A percentile compares a stretch with the other conserved stretches of the same genome.
These are phyloP conservation scores for Hericium rajendrae DNA, from an alignment of 768 basidiomycete species.

Conservation along the genomic window DNA sequence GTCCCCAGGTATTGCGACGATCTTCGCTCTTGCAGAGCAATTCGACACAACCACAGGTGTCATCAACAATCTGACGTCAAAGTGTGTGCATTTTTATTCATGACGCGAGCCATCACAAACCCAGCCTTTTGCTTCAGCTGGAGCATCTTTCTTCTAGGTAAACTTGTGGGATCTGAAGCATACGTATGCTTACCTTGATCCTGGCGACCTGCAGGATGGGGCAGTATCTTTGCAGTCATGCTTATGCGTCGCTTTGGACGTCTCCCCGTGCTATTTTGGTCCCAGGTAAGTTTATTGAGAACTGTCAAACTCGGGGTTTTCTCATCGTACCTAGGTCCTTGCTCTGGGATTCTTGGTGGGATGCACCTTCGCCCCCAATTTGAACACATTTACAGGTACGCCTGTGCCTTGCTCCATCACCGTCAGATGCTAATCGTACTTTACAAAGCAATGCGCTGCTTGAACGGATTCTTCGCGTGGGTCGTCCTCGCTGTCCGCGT, in stretches of 20 bases:
- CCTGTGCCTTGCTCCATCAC: slow-evolving; percentile 17
- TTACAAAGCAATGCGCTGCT: slow-evolving; percentile 42
- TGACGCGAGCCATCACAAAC: not conserved
- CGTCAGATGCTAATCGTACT: not conserved
- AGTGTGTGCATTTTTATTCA: slow-evolving; percentile 12
- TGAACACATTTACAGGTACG: slow-evolving; percentile 48
- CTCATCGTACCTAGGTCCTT: slow-evolving; percentile 31
- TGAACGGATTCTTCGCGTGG: slow-evolving; percentile 49
- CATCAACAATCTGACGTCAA: slow-evolving; percentile 54
- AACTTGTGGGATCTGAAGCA: not conserved
- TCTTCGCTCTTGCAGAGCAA: slow-evolving; percentile 48
- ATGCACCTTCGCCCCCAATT: slow-evolving; percentile 45
- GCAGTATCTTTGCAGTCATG: slow-evolving; percentile 51
- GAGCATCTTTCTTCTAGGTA: slow-evolving; percentile 54
- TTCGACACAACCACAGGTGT: slow-evolving; percentile 43
- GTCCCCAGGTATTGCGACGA: slow-evolving; percentile 41
- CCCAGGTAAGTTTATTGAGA: slow-evolving; percentile 33
- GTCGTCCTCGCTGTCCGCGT: slow-evolving; percentile 5
- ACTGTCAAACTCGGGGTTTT: not conserved
- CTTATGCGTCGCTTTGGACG: slow-evolving; percentile 53
- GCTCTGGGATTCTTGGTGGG: slow-evolving; percentile 51
- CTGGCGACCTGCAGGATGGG: slow-evolving; percentile 33
- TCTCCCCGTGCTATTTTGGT: slow-evolving; percentile 64
- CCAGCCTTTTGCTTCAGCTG: slow-evolving; percentile 28
- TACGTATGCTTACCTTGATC: not conserved